Percentiles rank a stretch among this genome's conserved stretches.
Conservation (phyloP, 2,329 filamentous ascomycete species). For the Simplicillium aogashimaense region DNA sequence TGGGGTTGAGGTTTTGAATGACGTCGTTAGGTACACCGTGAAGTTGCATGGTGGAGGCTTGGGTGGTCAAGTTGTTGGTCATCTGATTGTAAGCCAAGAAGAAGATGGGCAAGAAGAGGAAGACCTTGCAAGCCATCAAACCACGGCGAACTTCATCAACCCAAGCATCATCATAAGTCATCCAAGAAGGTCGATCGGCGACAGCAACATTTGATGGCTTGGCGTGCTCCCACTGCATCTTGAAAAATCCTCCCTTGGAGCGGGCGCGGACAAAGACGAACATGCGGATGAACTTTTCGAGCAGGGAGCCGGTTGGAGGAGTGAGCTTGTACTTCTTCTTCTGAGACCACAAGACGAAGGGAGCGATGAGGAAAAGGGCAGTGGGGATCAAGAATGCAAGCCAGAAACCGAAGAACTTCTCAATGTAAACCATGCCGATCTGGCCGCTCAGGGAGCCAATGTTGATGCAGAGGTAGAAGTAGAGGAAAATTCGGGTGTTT, state of each 20-base stretch:
- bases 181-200: slow-evolving; percentile 54
- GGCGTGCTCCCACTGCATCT: slow-evolving; percentile 55
- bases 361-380: slow-evolving; percentile 51
- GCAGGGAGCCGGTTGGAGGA: slow-evolving; percentile 63
- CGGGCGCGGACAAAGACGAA: slow-evolving; percentile 52
- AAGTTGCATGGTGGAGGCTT: slow-evolving; percentile 56
- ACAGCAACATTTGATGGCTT: slow-evolving; percentile 56
- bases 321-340: slow-evolving; percentile 50
- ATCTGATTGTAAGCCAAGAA: slow-evolving; percentile 51
- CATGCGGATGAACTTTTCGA: slow-evolving; percentile 56
- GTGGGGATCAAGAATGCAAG: slow-evolving; percentile 61
- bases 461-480: slow-evolving; percentile 51
- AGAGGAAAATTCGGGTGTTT: slow-evolving; percentile 58
- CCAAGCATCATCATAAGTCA: slow-evolving; percentile 77
- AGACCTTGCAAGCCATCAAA: slow-evolving; percentile 59
- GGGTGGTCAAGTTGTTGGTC: slow-evolving; percentile 50
- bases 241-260: slow-evolving; percentile 51
- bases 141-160: slow-evolving; percentile 69
- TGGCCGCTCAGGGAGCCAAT: slow-evolving; percentile 51
- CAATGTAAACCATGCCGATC: slow-evolving; percentile 58
- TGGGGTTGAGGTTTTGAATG: slow-evolving; percentile 65
- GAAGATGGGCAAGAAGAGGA: slow-evolving; percentile 58
- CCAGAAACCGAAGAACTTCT: slow-evolving; percentile 71
- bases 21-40: slow-evolving; percentile 70
- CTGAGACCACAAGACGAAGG: slow-evolving; percentile 49